Evolutionary conservation across 768 basidiomycete genomes (phyloP).

Genomic region (Auricularia sp.): DNA sequence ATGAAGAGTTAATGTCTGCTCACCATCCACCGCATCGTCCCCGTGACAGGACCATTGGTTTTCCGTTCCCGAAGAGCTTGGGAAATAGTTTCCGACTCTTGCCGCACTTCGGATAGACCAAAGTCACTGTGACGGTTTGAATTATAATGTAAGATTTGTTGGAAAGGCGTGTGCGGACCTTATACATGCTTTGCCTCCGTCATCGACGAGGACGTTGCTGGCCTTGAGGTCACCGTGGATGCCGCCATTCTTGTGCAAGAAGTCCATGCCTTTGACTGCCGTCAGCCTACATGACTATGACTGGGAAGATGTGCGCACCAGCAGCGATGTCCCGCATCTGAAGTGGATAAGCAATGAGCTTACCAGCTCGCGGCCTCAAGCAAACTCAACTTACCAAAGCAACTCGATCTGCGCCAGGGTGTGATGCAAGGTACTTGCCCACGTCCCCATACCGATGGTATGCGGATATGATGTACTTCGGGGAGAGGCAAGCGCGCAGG

Average conservation of each 20-base stretch:
- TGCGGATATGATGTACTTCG: not conserved
- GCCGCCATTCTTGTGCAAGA: not conserved
- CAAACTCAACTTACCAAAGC: not conserved
- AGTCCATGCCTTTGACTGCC: not conserved
- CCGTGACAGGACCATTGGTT: not conserved
- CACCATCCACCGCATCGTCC: not conserved
- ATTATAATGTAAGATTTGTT: not conserved
- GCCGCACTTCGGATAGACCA: not conserved
- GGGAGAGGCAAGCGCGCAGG: not conserved
- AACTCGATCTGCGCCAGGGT: not conserved
- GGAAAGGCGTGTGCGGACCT: not conserved
- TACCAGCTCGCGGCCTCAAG: not conserved
- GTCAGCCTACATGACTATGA: not conserved
- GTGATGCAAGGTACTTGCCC: not conserved
- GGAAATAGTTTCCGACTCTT: not conserved
- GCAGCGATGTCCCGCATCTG: not conserved
- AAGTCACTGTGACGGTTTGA: not conserved
- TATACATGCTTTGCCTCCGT: not conserved
- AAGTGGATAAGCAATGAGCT: no score
- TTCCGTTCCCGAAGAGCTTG: not conserved
- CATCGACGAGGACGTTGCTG: not conserved
- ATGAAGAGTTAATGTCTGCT: not conserved
- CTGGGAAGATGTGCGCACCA: not conserved
- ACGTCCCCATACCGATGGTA: not conserved
- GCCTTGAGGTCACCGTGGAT: not conserved